Conservation (phyloP, 2,329 filamentous ascomycete species). For the Fusarium anthophilum region DNA sequence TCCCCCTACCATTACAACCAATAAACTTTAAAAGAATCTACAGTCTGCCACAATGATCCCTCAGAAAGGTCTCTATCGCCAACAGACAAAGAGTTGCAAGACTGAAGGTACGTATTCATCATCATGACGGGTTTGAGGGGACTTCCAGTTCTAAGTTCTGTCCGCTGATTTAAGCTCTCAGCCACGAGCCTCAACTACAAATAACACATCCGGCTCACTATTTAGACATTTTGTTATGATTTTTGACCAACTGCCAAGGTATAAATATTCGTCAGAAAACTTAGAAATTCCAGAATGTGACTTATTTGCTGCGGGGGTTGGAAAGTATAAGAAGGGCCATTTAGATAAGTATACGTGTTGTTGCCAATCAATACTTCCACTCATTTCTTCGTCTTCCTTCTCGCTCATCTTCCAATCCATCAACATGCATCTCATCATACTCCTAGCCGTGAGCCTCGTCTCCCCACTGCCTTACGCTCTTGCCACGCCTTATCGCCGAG, state of each 20-base stretch:
- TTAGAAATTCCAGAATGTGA: too few relatives aligned
- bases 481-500: neutral
- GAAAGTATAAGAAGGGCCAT: neutral
- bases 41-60: too few relatives aligned
- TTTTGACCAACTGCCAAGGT: fast-evolving
- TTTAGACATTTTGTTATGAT: neutral
- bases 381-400: neutral
- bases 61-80: fast-evolving
- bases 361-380: fast-evolving
- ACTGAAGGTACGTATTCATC: neutral
- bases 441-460: neutral
- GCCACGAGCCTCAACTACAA: neutral
- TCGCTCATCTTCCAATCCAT: too few relatives aligned
- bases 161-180: too few relatives aligned
- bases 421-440: neutral
- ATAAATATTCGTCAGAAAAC: too few relatives aligned
- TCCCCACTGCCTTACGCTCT: neutral
- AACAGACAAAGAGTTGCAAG: neutral
- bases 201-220: neutral
- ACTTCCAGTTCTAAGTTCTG: too few relatives aligned
- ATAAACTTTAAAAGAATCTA: neutral
- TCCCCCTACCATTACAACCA: fast-evolving
- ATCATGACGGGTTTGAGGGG: neutral
- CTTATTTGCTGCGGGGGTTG: neutral
- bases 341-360: neutral